Percentiles rank a stretch among this genome's conserved stretches.
Conservation (phyloP, 441 rosid genomes). For the Francoa sonchifolia region DNA sequence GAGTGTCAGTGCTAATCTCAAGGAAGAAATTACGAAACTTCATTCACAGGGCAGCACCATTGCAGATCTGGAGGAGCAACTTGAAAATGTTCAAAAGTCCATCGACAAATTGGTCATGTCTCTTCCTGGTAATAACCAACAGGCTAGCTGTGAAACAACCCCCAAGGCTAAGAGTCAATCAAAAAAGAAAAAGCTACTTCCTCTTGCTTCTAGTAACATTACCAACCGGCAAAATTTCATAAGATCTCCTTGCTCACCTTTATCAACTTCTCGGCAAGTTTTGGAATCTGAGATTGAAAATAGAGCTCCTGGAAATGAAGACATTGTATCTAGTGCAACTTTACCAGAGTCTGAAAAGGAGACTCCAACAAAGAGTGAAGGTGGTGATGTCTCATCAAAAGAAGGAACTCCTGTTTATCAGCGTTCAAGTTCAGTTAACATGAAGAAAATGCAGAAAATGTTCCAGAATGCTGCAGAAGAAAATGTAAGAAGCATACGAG, state of each 20-base stretch:
- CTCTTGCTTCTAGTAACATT: constrained; percentile 65
- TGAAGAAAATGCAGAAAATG: constrained; percentile 98
- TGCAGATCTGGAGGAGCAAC: constrained; percentile 82
- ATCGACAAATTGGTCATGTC: constrained; percentile 92
- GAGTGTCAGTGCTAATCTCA: constrained; percentile 86
- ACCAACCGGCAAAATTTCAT: constrained; percentile 58
- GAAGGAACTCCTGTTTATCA: constrained; percentile 67
- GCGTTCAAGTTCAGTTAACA: constrained; percentile 81
- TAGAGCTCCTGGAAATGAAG: constrained; percentile 58
- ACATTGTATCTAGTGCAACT: constrained; percentile 24
- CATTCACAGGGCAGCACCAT: constrained; percentile 92
- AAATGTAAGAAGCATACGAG: constrained; percentile 86
- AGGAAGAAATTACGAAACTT: constrained; percentile 93
- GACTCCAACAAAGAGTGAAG: constrained; percentile 69
- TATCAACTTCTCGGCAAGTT: constrained; percentile 65
- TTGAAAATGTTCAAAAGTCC: constrained; percentile 94
- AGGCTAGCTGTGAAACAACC: constrained; percentile 33
- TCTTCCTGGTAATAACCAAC: constrained; percentile 52
- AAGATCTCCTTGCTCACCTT: constrained; percentile 87
- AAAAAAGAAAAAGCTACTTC: constrained; percentile 76
- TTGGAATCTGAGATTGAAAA: constrained; percentile 66
- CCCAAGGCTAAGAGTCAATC: constrained; percentile 57
- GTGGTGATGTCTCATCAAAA: constrained; percentile 72
- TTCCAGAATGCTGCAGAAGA: constrained; percentile 98
- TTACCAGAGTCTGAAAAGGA: constrained; percentile 46